These are phyloP conservation scores for Thielaviopsis euricoi DNA, from an alignment of 2,329 filamentous ascomycete species.

Conservation along the genomic window DNA sequence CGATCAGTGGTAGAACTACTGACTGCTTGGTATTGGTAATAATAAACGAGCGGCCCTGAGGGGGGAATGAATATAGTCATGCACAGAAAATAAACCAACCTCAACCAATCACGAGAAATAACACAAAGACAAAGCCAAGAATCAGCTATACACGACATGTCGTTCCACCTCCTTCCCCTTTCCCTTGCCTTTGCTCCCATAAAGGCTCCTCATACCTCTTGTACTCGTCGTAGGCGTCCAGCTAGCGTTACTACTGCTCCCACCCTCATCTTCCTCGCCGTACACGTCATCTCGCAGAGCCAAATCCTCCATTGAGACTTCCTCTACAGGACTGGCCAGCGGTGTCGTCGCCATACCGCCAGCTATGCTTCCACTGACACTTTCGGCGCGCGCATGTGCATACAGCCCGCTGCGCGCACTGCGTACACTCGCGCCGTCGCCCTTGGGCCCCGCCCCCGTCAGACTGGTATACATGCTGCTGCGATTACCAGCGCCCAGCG, in stretches of 20 bases:
- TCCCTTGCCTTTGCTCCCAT: not conserved
- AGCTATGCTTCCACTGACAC: slow-evolving; percentile 56
- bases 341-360: slow-evolving; percentile 40
- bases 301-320: not conserved
- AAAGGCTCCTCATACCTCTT: not conserved
- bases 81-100: not conserved
- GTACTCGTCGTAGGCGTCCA: not conserved
- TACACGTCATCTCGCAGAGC: not conserved
- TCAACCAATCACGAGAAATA: no score
- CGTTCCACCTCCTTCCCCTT: not conserved
- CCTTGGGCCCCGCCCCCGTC: slow-evolving; percentile 16
- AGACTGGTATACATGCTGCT: slow-evolving; percentile 62
- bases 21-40: not conserved
- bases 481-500: slow-evolving; percentile 28
- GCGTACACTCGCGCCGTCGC: slow-evolving; percentile 60
- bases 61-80: not conserved
- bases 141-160: not conserved
- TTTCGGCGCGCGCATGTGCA: slow-evolving; percentile 67
- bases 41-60: not conserved
- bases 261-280: not conserved
- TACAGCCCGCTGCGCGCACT: slow-evolving; percentile 60
- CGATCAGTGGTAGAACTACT: no score
- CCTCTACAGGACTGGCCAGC: slow-evolving; percentile 39
- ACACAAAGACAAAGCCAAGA: not conserved
- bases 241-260: not conserved